A percentile compares a stretch with the other conserved stretches of the same genome.
phyloP scores from a whole-genome alignment of 495 filamentous ascomycete species.

The Patellaria atrata region DNA sequence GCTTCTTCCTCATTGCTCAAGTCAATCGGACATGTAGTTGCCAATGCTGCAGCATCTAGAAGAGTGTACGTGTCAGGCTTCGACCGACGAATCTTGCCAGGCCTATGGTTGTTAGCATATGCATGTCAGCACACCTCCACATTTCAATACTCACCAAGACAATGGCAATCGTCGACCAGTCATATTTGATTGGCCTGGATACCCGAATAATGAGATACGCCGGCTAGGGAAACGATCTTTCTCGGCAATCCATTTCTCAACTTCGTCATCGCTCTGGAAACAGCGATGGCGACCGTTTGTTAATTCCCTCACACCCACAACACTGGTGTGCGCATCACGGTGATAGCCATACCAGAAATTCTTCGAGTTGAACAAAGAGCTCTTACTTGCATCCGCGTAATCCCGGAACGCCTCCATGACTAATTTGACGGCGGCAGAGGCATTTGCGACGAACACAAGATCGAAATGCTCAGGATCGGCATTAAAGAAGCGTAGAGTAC shows the following conservation, averaged over 20 bases:
- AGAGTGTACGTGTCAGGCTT: conserved; percentile 41
- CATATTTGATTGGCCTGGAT: conserved; percentile 70
- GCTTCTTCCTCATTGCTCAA: conserved; percentile 44
- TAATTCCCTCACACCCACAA: conserved; percentile 55
- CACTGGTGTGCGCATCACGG: conserved; percentile 55
- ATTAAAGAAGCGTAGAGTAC: conserved; percentile 46
- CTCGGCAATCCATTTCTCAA: conserved; percentile 46
- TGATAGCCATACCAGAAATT: conserved; percentile 65
- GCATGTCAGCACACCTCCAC: too few species aligned
- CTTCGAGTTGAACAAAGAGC: conserved; percentile 13
- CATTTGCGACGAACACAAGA: conserved; percentile 53
- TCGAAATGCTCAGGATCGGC: conserved; percentile 51
- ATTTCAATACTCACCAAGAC: conserved; percentile 33
- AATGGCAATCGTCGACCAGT: conserved; percentile 54
- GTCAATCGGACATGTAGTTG: conserved; percentile 49
- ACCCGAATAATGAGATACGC: conserved; percentile 49
- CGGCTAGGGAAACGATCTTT: conserved; percentile 5
- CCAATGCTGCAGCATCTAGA: conserved; percentile 59
- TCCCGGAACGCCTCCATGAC: conserved; percentile 53
- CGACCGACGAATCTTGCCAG: conserved; percentile 32
- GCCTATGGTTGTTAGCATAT: conserved; percentile 16
- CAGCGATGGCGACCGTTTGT: conserved; percentile 41
- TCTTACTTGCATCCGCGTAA: conserved; percentile 29
- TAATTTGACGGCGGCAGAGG: conserved; percentile 54
- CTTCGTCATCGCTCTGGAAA: conserved; percentile 49